Percentiles rank a stretch among this genome's conserved stretches.
phyloP scores from a whole-genome alignment of 805 yeast genomes.

The Hanseniaspora lindneri region DNA sequence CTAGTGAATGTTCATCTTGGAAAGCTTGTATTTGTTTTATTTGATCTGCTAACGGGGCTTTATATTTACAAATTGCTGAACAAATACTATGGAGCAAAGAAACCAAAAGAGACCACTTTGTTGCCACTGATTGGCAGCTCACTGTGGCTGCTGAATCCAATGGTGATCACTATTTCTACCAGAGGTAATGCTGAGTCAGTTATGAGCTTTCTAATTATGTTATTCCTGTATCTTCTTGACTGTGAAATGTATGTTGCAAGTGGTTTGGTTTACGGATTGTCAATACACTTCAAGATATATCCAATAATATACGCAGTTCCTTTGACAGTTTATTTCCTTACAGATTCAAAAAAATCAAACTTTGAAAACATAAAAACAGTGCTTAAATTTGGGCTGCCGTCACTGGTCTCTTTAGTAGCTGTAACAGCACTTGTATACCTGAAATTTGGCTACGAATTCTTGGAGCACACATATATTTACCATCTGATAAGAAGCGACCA shows the following conservation, averaged over 20 bases:
- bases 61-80: slow-evolving; percentile 30
- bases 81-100: neutral
- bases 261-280: slow-evolving; percentile 52
- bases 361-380: slow-evolving; percentile 34
- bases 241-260: slow-evolving; percentile 26
- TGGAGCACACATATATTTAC: slow-evolving; percentile 68
- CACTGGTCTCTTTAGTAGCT: slow-evolving; percentile 34
- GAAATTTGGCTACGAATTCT: slow-evolving; percentile 61
- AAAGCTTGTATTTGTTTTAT: slow-evolving; percentile 58
- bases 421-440: slow-evolving; percentile 52
- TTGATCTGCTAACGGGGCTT: slow-evolving; percentile 74
- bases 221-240: slow-evolving; percentile 40
- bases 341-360: slow-evolving; percentile 23
- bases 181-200: slow-evolving; percentile 90
- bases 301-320: slow-evolving; percentile 77
- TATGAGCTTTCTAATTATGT: slow-evolving; percentile 62
- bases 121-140: slow-evolving; percentile 38
- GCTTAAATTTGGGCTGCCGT: slow-evolving; percentile 32
- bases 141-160: slow-evolving; percentile 85
- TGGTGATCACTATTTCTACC: slow-evolving; percentile 86
- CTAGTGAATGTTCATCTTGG: slow-evolving; percentile 54
- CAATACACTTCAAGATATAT: slow-evolving; percentile 83
- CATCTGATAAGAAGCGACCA: slow-evolving; percentile 80
- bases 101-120: slow-evolving; percentile 10
- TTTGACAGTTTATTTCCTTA: slow-evolving; percentile 37